Evolutionary conservation across 768 basidiomycete species (phyloP).

Genomic region (Podaxis rugospora): DNA sequence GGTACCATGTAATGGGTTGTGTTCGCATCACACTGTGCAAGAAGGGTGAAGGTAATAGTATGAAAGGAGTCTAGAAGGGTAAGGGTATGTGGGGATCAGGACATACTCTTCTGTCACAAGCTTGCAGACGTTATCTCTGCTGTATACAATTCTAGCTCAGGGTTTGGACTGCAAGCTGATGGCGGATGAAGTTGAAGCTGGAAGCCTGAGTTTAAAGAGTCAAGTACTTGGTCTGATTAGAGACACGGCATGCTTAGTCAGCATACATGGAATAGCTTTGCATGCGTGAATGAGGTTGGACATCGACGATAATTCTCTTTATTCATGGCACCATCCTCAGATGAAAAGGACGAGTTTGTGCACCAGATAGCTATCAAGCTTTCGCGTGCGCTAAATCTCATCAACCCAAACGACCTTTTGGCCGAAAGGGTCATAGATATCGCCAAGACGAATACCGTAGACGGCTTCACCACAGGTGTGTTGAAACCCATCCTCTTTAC

Average conservation of each 20-base stretch:
- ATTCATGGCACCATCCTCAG: conserved; percentile 22
- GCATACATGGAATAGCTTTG: background rate
- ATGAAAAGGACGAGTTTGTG: conserved; percentile 40
- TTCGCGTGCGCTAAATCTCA: conserved; percentile 70
- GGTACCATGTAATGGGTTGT: no score
- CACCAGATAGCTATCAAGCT: conserved; percentile 76
- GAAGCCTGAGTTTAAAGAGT: no score
- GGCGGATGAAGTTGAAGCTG: no score
- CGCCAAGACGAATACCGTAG: conserved; percentile 60
- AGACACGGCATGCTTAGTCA: background rate
- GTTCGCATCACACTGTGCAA: no score
- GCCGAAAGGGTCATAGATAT: conserved; percentile 78
- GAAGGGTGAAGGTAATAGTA: no score
- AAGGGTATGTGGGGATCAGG: no score
- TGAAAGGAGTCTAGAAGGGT: no score
- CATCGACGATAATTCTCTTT: background rate
- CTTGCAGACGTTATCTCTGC: no score
- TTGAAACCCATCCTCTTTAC: background rate
- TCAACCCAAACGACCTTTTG: conserved; percentile 82
- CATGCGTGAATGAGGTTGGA: background rate
- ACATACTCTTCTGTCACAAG: no score
- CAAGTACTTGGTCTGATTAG: no score
- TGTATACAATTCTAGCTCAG: no score
- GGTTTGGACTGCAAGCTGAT: no score
- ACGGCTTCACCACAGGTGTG: conserved; percentile 67